Evolutionary conservation across 2,329 filamentous ascomycete species (phyloP), one percentile per base, ranked within the genome.

Genomic region (Paramyrothecium sp.): DNA sequence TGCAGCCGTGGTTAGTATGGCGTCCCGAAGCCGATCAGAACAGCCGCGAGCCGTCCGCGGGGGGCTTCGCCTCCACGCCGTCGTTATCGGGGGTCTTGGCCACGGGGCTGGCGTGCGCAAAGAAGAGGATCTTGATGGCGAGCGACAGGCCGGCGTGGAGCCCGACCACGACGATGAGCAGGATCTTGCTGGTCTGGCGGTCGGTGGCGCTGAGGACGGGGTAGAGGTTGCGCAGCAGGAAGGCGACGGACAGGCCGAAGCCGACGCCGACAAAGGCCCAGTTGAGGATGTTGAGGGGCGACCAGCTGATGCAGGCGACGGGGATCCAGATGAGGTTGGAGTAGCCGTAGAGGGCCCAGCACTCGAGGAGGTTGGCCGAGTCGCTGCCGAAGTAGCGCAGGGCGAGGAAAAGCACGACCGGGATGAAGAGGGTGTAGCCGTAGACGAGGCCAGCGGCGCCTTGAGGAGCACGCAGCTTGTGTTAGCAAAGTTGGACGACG

Each of bases 251-350:
- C 67, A 93, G 76, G 47, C 84, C 91, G 71, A 94, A 94, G 34
- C 92, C 92, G 61, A 97, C 81, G 30, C 85, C 92, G 17, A 97
- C 93, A 73, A 99, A 96, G 19, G 92, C 85, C 84, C 91, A 98
- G 79, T 99, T 99, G 63, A 99, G 84, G 56, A 92, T 86, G 55
- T 86, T 87, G 65, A 97, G 79, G 54, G 90, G 89, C 62, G 90
- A 94, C 90, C 93, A 97, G 71, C 89, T 92, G 64, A 97, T 91
- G 61, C 96, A 77, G 51, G 95, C 93, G 48, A 99, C 93, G 2
- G 90, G 91, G 66, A 99, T 93, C 95, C 95, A 99, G 69, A 99
- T 91, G 68, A 99, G 80, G 77, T 99, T 99, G 57, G 90, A 86
- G 79, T 99, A 99, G 55, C 95, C 95, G 74, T 98, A 99, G 38